A percentile compares a stretch with the other conserved stretches of the same genome.
Conservation (phyloP, 495 filamentous ascomycete species). For the Pyrenula aspistea region DNA sequence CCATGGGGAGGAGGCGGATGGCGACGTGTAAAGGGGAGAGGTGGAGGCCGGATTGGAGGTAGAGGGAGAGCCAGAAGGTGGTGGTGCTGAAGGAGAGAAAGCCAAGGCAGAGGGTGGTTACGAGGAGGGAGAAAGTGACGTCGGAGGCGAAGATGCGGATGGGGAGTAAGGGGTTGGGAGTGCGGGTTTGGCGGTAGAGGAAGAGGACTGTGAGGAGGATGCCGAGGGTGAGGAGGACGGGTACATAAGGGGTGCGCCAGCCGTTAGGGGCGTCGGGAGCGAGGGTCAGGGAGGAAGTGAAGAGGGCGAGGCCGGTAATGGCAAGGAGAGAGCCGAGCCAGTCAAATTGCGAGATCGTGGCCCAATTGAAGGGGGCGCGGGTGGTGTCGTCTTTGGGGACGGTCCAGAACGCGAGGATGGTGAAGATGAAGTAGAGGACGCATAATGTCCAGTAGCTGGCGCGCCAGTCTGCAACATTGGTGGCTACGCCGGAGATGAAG, state of each 20-base stretch:
- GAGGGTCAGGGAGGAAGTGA: constrained; percentile 24
- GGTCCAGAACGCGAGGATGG: constrained; percentile 46
- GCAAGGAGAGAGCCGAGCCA: constrained; percentile 51
- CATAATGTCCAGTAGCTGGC: constrained; percentile 53
- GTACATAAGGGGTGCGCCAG: constrained; percentile 55
- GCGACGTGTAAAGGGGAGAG: constrained; percentile 32
- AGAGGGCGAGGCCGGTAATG: constrained; percentile 51
- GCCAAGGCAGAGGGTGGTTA: constrained; percentile 21
- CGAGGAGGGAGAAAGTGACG: constrained; percentile 8
- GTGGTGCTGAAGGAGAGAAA: constrained; percentile 24
- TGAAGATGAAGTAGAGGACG: constrained; percentile 47
- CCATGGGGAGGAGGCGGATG: constrained; percentile 42
- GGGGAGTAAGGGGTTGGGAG: constrained; percentile 21
- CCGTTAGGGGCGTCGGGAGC: constrained; percentile 43
- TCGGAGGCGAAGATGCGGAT: not conserved
- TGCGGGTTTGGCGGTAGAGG: constrained; percentile 45
- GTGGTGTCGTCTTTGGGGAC: constrained; percentile 39
- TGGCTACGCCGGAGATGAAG: constrained; percentile 53
- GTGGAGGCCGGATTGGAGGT: constrained; percentile 30
- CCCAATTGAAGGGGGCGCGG: constrained; percentile 18
- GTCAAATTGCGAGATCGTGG: constrained; percentile 47
- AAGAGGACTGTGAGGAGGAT: constrained; percentile 46
- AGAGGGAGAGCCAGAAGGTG: constrained; percentile 26
- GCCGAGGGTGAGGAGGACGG: constrained; percentile 50
- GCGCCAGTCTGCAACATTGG: constrained; percentile 56